A percentile compares a stretch with the other conserved stretches of the same genome.
Evolutionary conservation across 108 stramenopile species (phyloP).

Genomic region (Skeletonema grethae): DNA sequence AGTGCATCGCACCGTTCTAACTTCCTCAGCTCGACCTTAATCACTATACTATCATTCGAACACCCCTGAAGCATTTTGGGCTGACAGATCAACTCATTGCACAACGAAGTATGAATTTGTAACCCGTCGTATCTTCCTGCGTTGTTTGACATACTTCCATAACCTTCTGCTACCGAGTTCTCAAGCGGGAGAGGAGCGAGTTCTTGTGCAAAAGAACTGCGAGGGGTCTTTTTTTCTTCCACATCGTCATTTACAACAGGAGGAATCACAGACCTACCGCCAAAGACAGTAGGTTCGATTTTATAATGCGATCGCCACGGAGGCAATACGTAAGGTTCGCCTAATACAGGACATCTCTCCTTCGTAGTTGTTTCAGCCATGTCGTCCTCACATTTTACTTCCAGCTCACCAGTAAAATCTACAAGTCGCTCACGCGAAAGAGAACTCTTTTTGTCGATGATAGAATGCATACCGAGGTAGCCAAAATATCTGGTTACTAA

Average conservation of each 20-base stretch:
- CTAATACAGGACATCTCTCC: conserved; percentile 27
- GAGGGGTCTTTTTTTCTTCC: conserved; percentile 5
- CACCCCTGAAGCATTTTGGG: conserved; percentile 72
- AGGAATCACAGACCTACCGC: conserved; percentile 56
- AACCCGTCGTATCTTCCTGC: conserved; percentile 57
- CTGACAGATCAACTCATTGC: conserved; percentile 82
- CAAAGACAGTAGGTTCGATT: conserved; percentile 69
- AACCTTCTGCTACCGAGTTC: conserved; percentile 27
- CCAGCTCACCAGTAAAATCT: conserved; percentile 81
- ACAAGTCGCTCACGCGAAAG: conserved; percentile 82
- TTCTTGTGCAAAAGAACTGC: conserved; percentile 72
- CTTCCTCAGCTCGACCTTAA: conserved; percentile 81
- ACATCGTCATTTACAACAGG: conserved; percentile 12
- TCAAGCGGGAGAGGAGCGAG: conserved; percentile 68
- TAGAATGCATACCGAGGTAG: conserved; percentile 82
- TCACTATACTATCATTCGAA: conserved; percentile 70
- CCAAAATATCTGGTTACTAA: conserved; percentile 90
- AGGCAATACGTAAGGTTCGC: conserved; percentile 49
- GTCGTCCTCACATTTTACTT: conserved; percentile 50
- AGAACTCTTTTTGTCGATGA: conserved; percentile 69
- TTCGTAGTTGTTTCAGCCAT: conserved; percentile 15
- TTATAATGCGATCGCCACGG: conserved; percentile 50
- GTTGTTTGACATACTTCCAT: conserved; percentile 17
- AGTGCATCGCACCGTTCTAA: conserved; percentile 64
- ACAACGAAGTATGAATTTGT: conserved; percentile 69